Conservation (phyloP, 169 alveolate genomes). For the Cryptosporidium meleagridis region DNA sequence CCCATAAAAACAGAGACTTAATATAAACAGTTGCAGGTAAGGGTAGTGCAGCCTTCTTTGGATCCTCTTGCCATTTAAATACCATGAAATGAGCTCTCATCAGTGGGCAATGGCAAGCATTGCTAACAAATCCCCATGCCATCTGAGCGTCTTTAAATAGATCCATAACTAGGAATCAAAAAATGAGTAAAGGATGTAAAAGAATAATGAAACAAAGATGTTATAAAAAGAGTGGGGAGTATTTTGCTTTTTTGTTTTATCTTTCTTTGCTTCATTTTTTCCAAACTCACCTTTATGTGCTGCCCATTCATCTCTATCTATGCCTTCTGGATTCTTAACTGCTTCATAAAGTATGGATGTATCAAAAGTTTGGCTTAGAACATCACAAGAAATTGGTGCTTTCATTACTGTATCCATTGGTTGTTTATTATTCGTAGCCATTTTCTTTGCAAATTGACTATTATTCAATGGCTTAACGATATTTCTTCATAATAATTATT, state of each 20-base stretch:
- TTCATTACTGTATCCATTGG: conserved; percentile 16
- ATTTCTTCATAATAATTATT: neutral
- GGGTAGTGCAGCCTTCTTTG: conserved; percentile 68
- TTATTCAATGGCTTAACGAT: neutral
- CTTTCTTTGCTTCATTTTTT: neutral
- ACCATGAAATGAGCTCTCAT: conserved; percentile 76
- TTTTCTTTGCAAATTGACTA: too few relatives aligned
- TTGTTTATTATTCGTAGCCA: neutral
- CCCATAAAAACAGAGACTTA: conserved; percentile 63
- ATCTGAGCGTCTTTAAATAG: conserved; percentile 66
- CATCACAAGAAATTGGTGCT: conserved; percentile 58
- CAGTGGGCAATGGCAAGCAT: conserved; percentile 63
- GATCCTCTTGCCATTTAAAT: conserved; percentile 74
- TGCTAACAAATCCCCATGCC: conserved; percentile 76
- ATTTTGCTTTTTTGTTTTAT: neutral
- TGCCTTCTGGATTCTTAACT: conserved; percentile 38
- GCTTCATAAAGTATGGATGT: conserved; percentile 56
- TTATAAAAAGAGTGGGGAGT: neutral
- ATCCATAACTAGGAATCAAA: conserved; percentile 31
- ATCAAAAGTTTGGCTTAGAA: conserved; percentile 26
- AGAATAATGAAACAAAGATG: neutral
- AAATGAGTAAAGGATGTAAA: neutral
- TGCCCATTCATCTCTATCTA: conserved; percentile 43
- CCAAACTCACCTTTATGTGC: conserved; percentile 67
- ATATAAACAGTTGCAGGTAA: conserved; percentile 71